phyloP scores from a whole-genome alignment of 1,139 yeast species.

The Tardiomyces blankii region DNA sequence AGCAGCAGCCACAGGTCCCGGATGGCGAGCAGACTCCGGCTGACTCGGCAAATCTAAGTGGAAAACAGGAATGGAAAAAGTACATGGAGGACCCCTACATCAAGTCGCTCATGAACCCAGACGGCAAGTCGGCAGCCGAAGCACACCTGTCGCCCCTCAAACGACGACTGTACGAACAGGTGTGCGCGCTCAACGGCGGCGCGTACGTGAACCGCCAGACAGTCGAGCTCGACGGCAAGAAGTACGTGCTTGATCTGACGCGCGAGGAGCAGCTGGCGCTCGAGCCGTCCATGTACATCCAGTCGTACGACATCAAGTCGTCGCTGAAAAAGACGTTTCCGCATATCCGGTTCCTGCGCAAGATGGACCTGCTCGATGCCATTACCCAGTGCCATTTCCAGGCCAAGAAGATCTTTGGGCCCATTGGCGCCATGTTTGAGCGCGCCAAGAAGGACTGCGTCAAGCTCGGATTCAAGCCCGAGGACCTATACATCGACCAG shows the following conservation, averaged over 20 bases:
- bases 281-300: conserved; percentile 74
- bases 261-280: conserved; percentile 57
- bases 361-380: conserved; percentile 63
- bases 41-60: neutral
- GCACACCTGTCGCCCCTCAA: conserved; percentile 62
- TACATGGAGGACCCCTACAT: conserved; percentile 10
- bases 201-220: conserved; percentile 57
- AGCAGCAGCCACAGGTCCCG: neutral
- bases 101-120: conserved; percentile 9
- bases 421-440: conserved; percentile 64
- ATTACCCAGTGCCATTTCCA: conserved; percentile 89
- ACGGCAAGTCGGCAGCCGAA: conserved; percentile 28
- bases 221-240: conserved; percentile 39
- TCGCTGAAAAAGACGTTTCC: conserved; percentile 83
- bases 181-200: conserved; percentile 51
- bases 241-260: conserved; percentile 47
- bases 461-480: conserved; percentile 45
- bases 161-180: conserved; percentile 47
- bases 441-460: conserved; percentile 64
- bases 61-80: neutral
- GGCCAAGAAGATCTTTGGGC: conserved; percentile 68
- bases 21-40: neutral
- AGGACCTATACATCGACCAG: conserved; percentile 61
- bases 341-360: conserved; percentile 64
- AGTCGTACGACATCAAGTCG: conserved; percentile 71